Base-by-base conservation (phyloP, 208 protist genomes). In the Trypanosoma mega region DNA sequence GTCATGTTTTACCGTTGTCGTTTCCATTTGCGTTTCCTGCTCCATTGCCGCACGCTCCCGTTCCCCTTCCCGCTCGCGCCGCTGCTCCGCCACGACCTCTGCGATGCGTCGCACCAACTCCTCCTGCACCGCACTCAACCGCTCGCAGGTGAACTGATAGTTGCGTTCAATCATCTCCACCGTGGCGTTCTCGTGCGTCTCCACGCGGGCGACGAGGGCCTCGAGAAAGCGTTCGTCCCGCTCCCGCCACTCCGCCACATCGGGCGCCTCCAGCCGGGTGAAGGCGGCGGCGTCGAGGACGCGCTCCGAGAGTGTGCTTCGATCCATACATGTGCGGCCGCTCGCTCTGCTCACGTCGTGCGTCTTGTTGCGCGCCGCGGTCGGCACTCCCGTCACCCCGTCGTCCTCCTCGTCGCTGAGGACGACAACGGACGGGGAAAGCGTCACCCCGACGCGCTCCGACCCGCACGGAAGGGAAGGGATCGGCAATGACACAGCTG, bases 101-200 rank as follows among this genome's bases (percentile, higher is more conserved):
- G 73, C 65, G 27, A 62, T 66, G 36, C 60, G 74, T 41, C 23
- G 41, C 20, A 68, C 72, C 55, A 85, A 57, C 30, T 90, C 82
- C 8, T 76, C 73, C 54, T 74, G 61, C 20, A 84, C 44, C 20
- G 56, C 69, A 11, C 63, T 55, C 37, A 85, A 53, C 34, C 72
- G 74, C 21, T 72, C 46, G 29, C 71, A 72, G 21, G 74, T 83
- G 24, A 62, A 62, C 63, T 86, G 78, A 45, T 84, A 67, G 49
- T 84, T 74, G 27, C 72, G 52, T 59, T 90, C 82, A 34, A 69
- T 18, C 45, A 72, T 9, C 65, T 85, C 84, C 0, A 66, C 69
- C n/a, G 77, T 67, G 9, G 71, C 68, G 23, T 50, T 71, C 62
- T 90, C 82, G 44, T 83, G 53, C 12, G 45, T 54, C 71, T 90